A percentile compares a stretch with the other conserved stretches of the same genome.
Evolutionary conservation across 2,329 filamentous ascomycete species (phyloP).

Genomic region (Tolypocladium album): DNA sequence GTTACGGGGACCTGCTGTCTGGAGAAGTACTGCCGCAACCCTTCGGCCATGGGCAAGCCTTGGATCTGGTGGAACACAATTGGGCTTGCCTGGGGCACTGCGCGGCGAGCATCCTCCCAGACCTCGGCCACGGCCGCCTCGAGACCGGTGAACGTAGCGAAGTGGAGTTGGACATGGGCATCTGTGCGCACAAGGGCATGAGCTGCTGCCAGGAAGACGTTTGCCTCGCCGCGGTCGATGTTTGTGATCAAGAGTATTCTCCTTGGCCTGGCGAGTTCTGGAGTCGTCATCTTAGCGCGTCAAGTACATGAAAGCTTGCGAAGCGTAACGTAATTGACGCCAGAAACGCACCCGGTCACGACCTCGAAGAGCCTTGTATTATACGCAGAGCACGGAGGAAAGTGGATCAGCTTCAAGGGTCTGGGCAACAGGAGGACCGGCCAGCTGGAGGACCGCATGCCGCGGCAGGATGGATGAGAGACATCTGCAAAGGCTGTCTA

Average conservation of each 20-base stretch:
- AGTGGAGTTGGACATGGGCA: slow-evolving; percentile 27
- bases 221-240: slow-evolving; percentile 33
- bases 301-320: not conserved
- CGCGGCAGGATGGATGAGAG: not conserved
- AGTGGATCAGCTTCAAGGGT: not conserved
- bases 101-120: slow-evolving; percentile 2
- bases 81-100: slow-evolving; percentile 6
- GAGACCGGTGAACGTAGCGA: slow-evolving; percentile 29
- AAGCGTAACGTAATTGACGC: not conserved
- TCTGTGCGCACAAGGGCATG: slow-evolving; percentile 24
- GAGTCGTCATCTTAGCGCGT: not conserved
- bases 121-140: slow-evolving; percentile 8
- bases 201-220: slow-evolving; percentile 31
- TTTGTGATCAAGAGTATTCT: slow-evolving; percentile 31
- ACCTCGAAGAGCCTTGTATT: not conserved
- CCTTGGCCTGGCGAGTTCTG: not conserved
- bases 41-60: slow-evolving; percentile 8
- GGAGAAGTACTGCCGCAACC: slow-evolving; percentile 2
- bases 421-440: not conserved
- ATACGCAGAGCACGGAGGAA: not conserved
- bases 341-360: not conserved
- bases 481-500: not conserved
- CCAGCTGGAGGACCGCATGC: not conserved
- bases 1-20: not conserved
- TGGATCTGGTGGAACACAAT: slow-evolving; percentile 16